Evolutionary conservation across 2,329 filamentous ascomycete species (phyloP), one percentile per base, ranked within the genome.

Genomic region (Diaporthe amygdali): DNA sequence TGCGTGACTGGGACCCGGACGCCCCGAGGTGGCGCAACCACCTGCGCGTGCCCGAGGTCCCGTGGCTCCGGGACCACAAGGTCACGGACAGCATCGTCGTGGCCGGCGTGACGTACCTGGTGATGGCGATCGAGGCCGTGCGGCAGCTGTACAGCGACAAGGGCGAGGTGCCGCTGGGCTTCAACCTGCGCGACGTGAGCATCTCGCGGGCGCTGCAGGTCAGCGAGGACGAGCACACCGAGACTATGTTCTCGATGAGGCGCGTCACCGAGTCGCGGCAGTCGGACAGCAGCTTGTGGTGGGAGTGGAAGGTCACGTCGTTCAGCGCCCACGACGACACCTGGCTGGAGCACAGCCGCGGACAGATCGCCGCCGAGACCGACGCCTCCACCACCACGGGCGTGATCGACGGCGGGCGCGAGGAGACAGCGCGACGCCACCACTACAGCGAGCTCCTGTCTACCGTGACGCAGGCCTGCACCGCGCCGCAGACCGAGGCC

Each of bases 11-110:
- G 47, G 77, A 79, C 63, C 76, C 79, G 25, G 74, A 71, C 14
- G 77, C 80, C 51, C 80, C 80, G 0, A 74, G 76, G 8, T 83
- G 80, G 80, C 78, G 81, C 9, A 80, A 82, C 66, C 55, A 76
- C 20, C 72, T 79, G 9, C 72, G 72, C 5, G 66, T 76, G 1
- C 49, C 71, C 2, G 77, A 81, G 34, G 67, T 80, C 0, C 80
- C 86, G 32, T 85, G 83, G 72, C 69, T 81, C 22, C 74, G 76
- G 49, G 78, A 76, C 47, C 77, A 78, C 72, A 66, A 74, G 51
- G 70, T 76, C 15, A 76, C 75, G 27, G 73, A 71, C 25, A 74
- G 76, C 17, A 76, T 77, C 17, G 76, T 73, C 64, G 41, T 75
- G 7, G 69, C 74, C 5, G 74, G 72, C 20, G 74, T 76, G 1